Evolutionary conservation across 805 yeast genomes (phyloP), one percentile per base, ranked within the genome.

Genomic region (Scheffersomyces amazonensis): DNA sequence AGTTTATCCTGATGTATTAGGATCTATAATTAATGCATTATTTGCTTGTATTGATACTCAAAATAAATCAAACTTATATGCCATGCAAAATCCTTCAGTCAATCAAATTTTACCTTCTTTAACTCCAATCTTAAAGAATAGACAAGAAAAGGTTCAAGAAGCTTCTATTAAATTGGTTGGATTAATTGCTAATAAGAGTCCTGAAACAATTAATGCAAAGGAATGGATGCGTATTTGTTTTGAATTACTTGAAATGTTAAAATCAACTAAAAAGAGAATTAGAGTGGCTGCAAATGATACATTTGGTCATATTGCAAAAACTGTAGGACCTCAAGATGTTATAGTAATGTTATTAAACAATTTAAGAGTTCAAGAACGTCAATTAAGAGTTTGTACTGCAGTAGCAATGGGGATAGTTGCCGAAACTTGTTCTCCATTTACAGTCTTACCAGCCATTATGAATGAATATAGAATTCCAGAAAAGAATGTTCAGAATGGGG

Each of bases 141-240:
- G 91, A 42, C 93, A 90, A 54, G 96, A 85, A 46, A 85, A 84
- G 46, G 98, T 93, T 2, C 97, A 89, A 57, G 91, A 87, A 46
- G 76, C 81, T 43, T 78, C 90, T 7, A 84, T 93, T 27, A 78
- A 73, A 31, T 65, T 91, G 15, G 83, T 93, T 18, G 96, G 96
- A 2, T 69, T 78, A 35, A 83, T 91, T 38, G 96, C 98, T 0
- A 78, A 74, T 34, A 72, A 78, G 31, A 90, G 86, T 8, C 81
- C 96, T 1, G 95, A 87, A 46, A 78, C 79, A 39, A 86, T 89
- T 12, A 80, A 89, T 25, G 95, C 96, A 2, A 80, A 87, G 44
- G 99, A 93, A 60, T 93, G 99, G 99, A 87, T 93, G 91, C 73
- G 98, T 45, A 86, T 91, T 18, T 87, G 96, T 53, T 88, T 87